A percentile compares a stretch with the other conserved stretches of the same genome.
Evolutionary conservation across 129 eudicot species (phyloP).

Genomic region (Lactuca sativa): DNA sequence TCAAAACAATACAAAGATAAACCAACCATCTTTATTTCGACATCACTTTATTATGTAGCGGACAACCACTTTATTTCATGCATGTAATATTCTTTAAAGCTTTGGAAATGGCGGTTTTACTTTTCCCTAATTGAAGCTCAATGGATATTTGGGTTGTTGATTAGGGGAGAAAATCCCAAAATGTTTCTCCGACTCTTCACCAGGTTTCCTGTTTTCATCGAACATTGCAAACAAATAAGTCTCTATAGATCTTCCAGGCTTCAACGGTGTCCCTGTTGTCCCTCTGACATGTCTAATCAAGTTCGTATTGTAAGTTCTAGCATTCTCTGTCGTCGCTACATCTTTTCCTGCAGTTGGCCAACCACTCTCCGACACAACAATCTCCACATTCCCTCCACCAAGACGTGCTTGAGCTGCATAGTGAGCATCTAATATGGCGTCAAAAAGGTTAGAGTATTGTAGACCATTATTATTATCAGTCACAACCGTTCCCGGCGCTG

Average conservation of each 20-base stretch:
- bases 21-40: too few species aligned
- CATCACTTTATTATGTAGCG: too few species aligned
- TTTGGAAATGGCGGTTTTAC: too few species aligned
- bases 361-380: slow-evolving; percentile 38
- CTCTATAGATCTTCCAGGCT: slow-evolving; percentile 20
- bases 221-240: slow-evolving; percentile 15
- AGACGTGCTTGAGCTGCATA: slow-evolving; percentile 32
- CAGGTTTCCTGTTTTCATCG: slow-evolving; percentile 29
- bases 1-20: too few species aligned
- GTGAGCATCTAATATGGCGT: slow-evolving; percentile 37
- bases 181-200: slow-evolving; percentile 18
- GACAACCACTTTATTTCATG: too few species aligned
- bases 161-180: slow-evolving; percentile 29
- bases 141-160: slow-evolving; percentile 25
- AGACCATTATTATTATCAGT: slow-evolving; percentile 6
- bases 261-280: slow-evolving; percentile 22
- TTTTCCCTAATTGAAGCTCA: slow-evolving; percentile 17
- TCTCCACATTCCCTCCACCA: slow-evolving; percentile 26
- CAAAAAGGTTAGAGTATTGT: slow-evolving; percentile 26
- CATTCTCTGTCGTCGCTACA: slow-evolving; percentile 15
- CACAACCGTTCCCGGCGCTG: slow-evolving; percentile 21
- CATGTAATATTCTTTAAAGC: too few species aligned
- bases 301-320: slow-evolving; percentile 19
- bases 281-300: slow-evolving; percentile 27
- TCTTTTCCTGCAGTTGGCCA: slow-evolving; percentile 26